Evolutionary conservation across 2,329 filamentous ascomycete species (phyloP), one percentile per base, ranked within the genome.

Genomic region (Aureobasidium lini): DNA sequence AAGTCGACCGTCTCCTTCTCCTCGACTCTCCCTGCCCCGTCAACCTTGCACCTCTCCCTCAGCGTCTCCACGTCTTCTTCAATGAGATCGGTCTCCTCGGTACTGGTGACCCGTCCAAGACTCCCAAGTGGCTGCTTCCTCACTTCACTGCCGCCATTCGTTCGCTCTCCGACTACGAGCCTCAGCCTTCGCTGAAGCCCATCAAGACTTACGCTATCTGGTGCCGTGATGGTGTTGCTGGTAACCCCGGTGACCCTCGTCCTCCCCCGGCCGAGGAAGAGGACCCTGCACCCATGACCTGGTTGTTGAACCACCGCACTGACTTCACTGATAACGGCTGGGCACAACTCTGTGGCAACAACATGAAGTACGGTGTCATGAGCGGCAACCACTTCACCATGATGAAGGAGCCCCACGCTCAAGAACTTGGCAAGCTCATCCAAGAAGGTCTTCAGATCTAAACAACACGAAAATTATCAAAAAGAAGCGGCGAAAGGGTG

Each of bases 301-400:
- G 88, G 81, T 74, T 90, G 57, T 79, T 90, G 5, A 85, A 90
- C 71, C 87, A 90, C 76, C 79, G 88, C 60, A 84, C 81, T 4
- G 85, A 89, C 71, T 90, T 90, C 70, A 80, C 81, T 2, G 80
- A 84, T 60, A 88, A 89, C 69, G 79, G 84, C 18, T 89, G 85
- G 85, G 84, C 84, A 31, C 82, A 87, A 70, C 84, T 84, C 43
- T 73, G 88, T 40, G 82, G 84, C 56, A 73, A 79, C 57, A 86
- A 84, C 72, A 85, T 88, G 74, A 76, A 77, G 50, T 85, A 81
- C 64, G 79, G 79, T 58, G 83, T 86, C 67, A 87, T 88, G 83
- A 82, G 82, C 15, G 87, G 85, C 2, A 87, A 89, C 67, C 86
- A 89, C 73, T 89, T 90, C 73, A 84, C 80, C 18, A 89, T 89